A percentile compares a stretch with the other conserved stretches of the same genome.
Conservation (phyloP, 1,139 yeast species). For the Pneumocystis sp. region DNA sequence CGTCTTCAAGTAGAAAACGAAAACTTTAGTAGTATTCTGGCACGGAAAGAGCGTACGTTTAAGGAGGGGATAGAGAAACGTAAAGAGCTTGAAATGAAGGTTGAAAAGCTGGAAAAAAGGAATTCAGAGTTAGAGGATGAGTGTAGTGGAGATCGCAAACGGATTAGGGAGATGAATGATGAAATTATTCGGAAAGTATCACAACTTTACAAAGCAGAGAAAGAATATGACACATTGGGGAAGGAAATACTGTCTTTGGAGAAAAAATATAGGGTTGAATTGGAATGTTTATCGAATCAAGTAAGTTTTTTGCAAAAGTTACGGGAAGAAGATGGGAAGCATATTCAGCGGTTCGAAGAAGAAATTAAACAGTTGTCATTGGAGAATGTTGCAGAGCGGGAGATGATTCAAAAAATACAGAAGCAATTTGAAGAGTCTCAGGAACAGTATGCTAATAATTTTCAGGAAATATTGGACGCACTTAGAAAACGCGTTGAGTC, state of each 20-base stretch:
- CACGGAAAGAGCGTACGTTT: conserved; percentile 2
- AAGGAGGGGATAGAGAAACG: not conserved
- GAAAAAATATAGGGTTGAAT: not conserved
- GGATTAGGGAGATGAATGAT: not conserved
- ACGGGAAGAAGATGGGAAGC: conserved; percentile 3
- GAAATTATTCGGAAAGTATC: conserved; percentile 1
- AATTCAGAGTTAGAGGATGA: conserved; percentile 1
- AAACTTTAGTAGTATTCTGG: not conserved
- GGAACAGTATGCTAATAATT: not conserved
- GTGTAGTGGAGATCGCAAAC: not conserved
- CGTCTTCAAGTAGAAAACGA: conserved; percentile 4
- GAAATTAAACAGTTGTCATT: not conserved
- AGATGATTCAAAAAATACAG: not conserved
- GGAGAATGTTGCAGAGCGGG: conserved; percentile 1
- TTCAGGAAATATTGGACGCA: not conserved
- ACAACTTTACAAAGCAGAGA: not conserved
- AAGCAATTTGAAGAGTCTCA: not conserved
- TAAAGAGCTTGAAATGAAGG: not conserved
- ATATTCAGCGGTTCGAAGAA: not conserved
- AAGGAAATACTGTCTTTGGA: not conserved
- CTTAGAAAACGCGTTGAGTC: not conserved
- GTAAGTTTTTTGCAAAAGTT: not conserved
- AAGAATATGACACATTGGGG: not conserved
- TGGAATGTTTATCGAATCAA: not conserved
- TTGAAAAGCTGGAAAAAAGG: conserved; percentile 1